Evolutionary conservation across 1,284 basidiomycete genomes (phyloP), one percentile per base, ranked within the genome.

Genomic region (Microbotryum intermedium): DNA sequence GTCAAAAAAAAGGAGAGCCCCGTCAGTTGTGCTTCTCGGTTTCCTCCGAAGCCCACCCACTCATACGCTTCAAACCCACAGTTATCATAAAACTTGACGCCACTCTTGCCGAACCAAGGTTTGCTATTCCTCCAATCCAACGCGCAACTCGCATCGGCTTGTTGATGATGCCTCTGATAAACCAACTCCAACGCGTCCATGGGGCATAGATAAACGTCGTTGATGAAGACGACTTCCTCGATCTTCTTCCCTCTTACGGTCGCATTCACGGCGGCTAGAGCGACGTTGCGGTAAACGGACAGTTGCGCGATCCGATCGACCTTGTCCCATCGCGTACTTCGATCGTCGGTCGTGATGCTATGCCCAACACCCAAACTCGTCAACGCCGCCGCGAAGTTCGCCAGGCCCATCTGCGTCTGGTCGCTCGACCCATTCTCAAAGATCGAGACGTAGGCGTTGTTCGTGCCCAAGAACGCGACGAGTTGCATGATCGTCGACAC

Each of bases 111-210:
- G 28, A 50, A 23, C 53, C 46, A 53, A 18, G 30, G 18, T 28
- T 25, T 42, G 26, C 55, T 65, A 3, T 43, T 51, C 4, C 61
- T 26, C 62, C 62, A 77, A 68, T 79, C 77, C 68, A 76, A 73
- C 21, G 75, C 76, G 55, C 77, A 79, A 4, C 76, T 75, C 69
- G 76, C 75, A 66, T 76, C 72, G 4, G 77, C 75, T 49, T 74
- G 67, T 67, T 77, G 75, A 48, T 50, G 63, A 59, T 72, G 67
- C 58, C 77, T 74, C 67, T 78, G 75, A 55, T 74, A 72, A 50
- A 78, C 59, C 44, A 78, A 65, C 60, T 79, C 77, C 48, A 79
- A 69, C 25, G 74, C 71, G 62, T 79, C 77, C 18, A 67, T 60
- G 7, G 75, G 74, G 43, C 73, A 75, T 30, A 75, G 69, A 50